phyloP scores from a whole-genome alignment of 2,329 filamentous ascomycete species.

The Pseudogymnoascus sp. region DNA sequence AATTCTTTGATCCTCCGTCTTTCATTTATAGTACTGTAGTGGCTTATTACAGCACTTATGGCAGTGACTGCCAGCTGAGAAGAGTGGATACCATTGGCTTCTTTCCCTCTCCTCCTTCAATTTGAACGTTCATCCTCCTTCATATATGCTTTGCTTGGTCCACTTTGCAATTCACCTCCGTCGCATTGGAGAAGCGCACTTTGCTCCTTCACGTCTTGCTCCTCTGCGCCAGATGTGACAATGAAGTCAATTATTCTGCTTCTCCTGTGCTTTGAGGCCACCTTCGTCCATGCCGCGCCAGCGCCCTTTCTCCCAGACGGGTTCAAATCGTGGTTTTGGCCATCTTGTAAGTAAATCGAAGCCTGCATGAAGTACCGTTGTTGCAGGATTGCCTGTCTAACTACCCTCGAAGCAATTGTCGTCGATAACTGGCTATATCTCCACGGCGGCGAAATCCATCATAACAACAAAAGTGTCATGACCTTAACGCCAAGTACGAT shows the following conservation, averaged over 20 bases:
- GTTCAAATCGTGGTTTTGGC: neutral
- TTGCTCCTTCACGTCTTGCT: neutral
- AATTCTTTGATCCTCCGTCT: neutral
- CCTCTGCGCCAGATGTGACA: neutral
- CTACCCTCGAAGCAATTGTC: slow-evolving; percentile 12
- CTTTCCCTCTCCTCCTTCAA: neutral
- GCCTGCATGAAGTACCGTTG: neutral
- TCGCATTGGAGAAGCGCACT: neutral
- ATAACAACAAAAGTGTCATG: neutral
- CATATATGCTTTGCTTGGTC: slow-evolving; percentile 78
- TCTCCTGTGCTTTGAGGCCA: neutral
- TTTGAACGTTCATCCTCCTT: neutral
- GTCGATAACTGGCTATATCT: slow-evolving; percentile 17
- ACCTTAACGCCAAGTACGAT: neutral
- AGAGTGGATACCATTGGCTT: neutral
- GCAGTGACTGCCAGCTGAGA: neutral
- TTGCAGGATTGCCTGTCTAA: neutral
- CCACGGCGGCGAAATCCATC: slow-evolving; percentile 16
- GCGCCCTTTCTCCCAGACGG: neutral
- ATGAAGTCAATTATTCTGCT: neutral
- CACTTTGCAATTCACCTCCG: slow-evolving; percentile 52
- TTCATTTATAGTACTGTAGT: neutral
- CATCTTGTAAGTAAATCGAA: neutral
- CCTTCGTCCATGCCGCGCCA: neutral
- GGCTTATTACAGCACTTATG: neutral